phyloP scores from a whole-genome alignment of 2,329 filamentous ascomycete genomes.

The Paraphoma sp. region DNA sequence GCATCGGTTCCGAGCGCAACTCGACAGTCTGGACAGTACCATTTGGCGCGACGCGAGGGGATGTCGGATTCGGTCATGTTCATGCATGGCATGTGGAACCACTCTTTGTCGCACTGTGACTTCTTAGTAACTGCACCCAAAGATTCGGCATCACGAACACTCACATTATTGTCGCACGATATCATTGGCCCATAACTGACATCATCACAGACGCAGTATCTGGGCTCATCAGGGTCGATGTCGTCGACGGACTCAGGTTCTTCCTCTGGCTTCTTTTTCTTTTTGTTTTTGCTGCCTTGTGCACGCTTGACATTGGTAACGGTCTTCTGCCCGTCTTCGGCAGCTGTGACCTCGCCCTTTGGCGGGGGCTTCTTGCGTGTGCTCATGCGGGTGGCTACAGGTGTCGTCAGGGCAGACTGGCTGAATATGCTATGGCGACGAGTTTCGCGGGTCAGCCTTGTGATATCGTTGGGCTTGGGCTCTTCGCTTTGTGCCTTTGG shows the following conservation, averaged over 20 bases:
- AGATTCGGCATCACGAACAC: neutral
- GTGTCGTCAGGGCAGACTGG: slow-evolving; percentile 40
- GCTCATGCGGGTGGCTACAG: slow-evolving; percentile 49
- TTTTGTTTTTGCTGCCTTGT: slow-evolving; percentile 43
- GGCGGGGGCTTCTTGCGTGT: slow-evolving; percentile 73
- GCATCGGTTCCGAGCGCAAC: slow-evolving; percentile 34
- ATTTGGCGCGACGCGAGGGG: slow-evolving; percentile 76
- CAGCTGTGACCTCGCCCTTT: slow-evolving; percentile 71
- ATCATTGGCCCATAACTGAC: slow-evolving; percentile 87
- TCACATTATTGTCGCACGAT: slow-evolving; percentile 76
- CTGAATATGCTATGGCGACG: slow-evolving; percentile 56
- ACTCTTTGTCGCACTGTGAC: slow-evolving; percentile 76
- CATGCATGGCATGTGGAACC: slow-evolving; percentile 85
- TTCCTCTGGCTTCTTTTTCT: slow-evolving; percentile 57
- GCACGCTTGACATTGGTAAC: slow-evolving; percentile 76
- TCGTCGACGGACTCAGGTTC: slow-evolving; percentile 43
- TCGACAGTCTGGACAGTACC: slow-evolving; percentile 81
- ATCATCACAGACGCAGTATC: slow-evolving; percentile 79
- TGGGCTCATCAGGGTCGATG: slow-evolving; percentile 76
- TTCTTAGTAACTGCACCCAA: slow-evolving; percentile 19
- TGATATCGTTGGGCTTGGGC: slow-evolving; percentile 49
- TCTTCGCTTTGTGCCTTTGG: slow-evolving; percentile 58
- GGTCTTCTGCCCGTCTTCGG: slow-evolving; percentile 65
- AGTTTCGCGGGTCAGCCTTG: slow-evolving; percentile 44
- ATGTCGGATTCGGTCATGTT: slow-evolving; percentile 65